Percentiles rank a stretch among this genome's conserved stretches.
Evolutionary conservation across 805 yeast genomes (phyloP).

Genomic region (Barnettozyma pratensis): DNA sequence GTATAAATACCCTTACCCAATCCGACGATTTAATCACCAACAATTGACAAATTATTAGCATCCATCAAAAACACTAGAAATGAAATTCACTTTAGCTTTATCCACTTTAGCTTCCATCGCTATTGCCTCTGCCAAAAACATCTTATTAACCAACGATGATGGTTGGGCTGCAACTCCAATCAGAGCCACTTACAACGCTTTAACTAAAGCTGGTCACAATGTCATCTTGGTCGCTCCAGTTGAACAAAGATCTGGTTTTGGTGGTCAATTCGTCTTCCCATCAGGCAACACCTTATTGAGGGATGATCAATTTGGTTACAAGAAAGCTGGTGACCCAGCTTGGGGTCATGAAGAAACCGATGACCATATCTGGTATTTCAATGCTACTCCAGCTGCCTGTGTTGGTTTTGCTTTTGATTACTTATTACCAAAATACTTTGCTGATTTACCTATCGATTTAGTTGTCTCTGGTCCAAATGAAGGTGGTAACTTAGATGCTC

Average conservation of each 20-base stretch:
- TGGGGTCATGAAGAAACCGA: conserved; percentile 48
- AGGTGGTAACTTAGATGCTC: conserved; percentile 40
- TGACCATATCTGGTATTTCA: conserved; percentile 46
- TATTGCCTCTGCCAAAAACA: conserved; percentile 32
- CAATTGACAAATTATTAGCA: too few species aligned
- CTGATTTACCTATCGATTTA: conserved; percentile 40
- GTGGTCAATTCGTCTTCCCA: conserved; percentile 48
- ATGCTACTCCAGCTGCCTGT: conserved; percentile 51
- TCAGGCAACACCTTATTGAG: conserved; percentile 31
- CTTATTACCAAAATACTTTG: conserved; percentile 40
- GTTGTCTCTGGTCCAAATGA: conserved; percentile 51
- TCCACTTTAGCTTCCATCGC: conserved; percentile 7
- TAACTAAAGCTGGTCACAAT: conserved; percentile 42
- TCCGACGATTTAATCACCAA: too few species aligned
- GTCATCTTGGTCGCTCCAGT: conserved; percentile 50
- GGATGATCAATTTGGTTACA: conserved; percentile 45
- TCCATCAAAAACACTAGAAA: background rate
- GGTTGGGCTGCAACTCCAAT: conserved; percentile 53
- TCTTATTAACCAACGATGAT: conserved; percentile 51
- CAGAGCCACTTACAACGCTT: conserved; percentile 47
- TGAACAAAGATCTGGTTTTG: conserved; percentile 47
- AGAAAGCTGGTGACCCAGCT: conserved; percentile 43
- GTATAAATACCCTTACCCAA: background rate
- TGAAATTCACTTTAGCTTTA: conserved; percentile 4
- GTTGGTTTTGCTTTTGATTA: conserved; percentile 45